phyloP scores from a whole-genome alignment of 2,329 filamentous ascomycete genomes.

The Colletotrichum shisoi region DNA sequence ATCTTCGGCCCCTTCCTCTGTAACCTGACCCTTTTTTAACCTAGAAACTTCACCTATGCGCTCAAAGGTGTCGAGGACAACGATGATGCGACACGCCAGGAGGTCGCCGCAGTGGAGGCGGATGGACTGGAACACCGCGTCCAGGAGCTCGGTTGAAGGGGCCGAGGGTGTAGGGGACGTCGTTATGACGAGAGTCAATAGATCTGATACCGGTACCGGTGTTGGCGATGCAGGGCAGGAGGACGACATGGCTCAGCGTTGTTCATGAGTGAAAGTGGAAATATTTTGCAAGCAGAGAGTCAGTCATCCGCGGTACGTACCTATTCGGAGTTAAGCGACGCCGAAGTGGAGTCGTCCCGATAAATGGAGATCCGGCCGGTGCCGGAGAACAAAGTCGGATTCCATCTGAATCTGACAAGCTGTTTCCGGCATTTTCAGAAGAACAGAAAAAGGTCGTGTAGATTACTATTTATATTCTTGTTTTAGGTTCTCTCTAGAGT shows the following conservation, averaged over 20 bases:
- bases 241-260: slow-evolving; percentile 24
- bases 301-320: slow-evolving; percentile 20
- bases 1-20: slow-evolving; percentile 52
- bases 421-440: neutral
- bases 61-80: slow-evolving; percentile 63
- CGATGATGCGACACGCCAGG: slow-evolving; percentile 55
- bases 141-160: slow-evolving; percentile 61
- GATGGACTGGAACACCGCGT: slow-evolving; percentile 57
- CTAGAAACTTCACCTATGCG: slow-evolving; percentile 54
- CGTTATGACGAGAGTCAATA: slow-evolving; percentile 59
- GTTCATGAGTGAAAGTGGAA: slow-evolving; percentile 10
- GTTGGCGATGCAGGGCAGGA: neutral
- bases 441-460: neutral
- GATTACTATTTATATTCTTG: neutral
- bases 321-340: slow-evolving; percentile 2
- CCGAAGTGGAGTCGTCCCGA: slow-evolving; percentile 5
- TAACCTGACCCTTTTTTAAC: slow-evolving; percentile 64
- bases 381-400: neutral
- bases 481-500: no score
- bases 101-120: slow-evolving; percentile 53
- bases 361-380: neutral
- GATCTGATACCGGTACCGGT: slow-evolving; percentile 21
- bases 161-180: slow-evolving; percentile 65
- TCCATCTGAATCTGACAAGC: neutral
- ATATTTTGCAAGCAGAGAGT: neutral